Conservation (phyloP, 768 basidiomycete species). For the Boletus subparvulus region DNA sequence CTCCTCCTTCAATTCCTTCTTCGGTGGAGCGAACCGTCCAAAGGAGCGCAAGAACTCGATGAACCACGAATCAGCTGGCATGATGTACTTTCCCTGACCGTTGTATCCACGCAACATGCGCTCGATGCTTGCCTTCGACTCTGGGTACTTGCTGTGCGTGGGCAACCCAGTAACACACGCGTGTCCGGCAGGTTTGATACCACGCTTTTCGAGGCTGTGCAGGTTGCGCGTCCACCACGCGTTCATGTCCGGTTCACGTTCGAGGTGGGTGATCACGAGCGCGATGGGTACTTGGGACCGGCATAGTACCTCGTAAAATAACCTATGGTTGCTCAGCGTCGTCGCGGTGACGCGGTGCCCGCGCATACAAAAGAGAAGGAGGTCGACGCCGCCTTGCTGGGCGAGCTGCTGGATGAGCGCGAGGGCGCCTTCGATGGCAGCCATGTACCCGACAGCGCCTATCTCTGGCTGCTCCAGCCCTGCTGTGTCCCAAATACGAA, state of each 20-base stretch:
- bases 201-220: no score
- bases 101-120: conserved; percentile 14
- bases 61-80: conserved; percentile 28
- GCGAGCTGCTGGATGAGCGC: conserved; percentile 35
- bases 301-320: conserved; percentile 42
- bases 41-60: conserved; percentile 20
- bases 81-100: conserved; percentile 17
- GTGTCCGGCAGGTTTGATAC: no score
- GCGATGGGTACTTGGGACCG: background rate
- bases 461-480: conserved; percentile 31
- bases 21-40: conserved; percentile 14
- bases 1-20: conserved; percentile 16
- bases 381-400: conserved; percentile 34
- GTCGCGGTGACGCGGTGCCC: conserved; percentile 37
- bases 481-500: conserved; percentile 33
- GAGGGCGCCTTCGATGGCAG: conserved; percentile 28
- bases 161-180: no score
- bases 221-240: no score
- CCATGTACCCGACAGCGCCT: conserved; percentile 21
- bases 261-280: no score
- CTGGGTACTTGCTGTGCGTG: no score
- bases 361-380: conserved; percentile 42
- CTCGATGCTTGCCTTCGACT: conserved; percentile 4
- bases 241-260: no score
- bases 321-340: conserved; percentile 36